Percentiles rank a stretch among this genome's conserved stretches.
Evolutionary conservation across 139 green algal genomes (phyloP).

Genomic region (Coelastrella sp.): DNA sequence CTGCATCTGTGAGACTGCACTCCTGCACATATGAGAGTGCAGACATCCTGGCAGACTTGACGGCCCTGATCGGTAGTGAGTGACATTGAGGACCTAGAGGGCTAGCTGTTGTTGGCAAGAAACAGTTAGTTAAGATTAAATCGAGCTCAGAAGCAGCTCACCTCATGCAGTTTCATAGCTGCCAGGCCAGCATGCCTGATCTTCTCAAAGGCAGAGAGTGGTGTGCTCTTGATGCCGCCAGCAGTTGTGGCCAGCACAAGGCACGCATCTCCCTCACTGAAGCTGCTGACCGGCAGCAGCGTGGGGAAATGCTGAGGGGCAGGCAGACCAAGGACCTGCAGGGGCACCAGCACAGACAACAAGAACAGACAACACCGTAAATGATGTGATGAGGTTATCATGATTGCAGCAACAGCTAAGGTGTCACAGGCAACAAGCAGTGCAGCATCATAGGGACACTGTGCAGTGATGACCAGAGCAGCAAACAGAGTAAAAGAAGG

Average conservation of each 20-base stretch:
- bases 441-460: no score
- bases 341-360: neutral
- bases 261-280: conserved; percentile 26
- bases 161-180: conserved; percentile 58
- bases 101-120: no score
- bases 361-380: no score
- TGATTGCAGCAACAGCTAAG: no score
- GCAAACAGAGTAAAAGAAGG: no score
- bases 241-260: conserved; percentile 74
- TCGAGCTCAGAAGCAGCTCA: neutral
- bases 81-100: no score
- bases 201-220: conserved; percentile 62
- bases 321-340: conserved; percentile 72
- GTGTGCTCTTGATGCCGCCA: conserved; percentile 77
- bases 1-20: neutral
- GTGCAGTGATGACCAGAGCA: no score
- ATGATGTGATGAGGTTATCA: no score
- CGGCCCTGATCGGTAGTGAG: no score
- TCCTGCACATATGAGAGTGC: neutral
- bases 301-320: conserved; percentile 61
- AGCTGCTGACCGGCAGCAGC: conserved; percentile 71
- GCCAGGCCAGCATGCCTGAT: conserved; percentile 52
- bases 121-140: no score
- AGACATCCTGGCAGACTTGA: neutral
- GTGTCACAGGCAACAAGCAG: no score